Evolutionary conservation across 768 basidiomycete genomes (phyloP), one percentile per base, ranked within the genome.

Genomic region (Leccinum variicolor): DNA sequence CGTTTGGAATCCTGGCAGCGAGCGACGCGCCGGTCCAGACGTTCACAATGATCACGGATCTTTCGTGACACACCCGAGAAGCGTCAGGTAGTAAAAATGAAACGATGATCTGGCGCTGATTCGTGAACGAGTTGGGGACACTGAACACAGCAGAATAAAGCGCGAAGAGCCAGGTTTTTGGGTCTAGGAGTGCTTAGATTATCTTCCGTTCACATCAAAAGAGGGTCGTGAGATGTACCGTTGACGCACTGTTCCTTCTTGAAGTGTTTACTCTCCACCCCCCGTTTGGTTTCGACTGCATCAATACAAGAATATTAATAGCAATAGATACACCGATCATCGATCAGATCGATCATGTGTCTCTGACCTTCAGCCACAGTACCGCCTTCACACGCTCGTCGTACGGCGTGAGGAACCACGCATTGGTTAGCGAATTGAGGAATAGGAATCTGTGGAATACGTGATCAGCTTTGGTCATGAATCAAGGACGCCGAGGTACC

Each of bases 231-330:
- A 39, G 29, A n/a, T 14, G 14, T 2, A 19, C 26, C 26, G 1
- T 33, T 21, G 10, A 78, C 86, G 60, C 54, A 89, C 89, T 92
- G 90, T 39, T 89, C 86, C 53, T 78, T 82, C 74, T 92, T 92
- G 74, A 89, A 92, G 53, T 79, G 79, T 64, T 92, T 92, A 66
- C 89, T 91, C 72, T 91, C 90, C 10, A 90, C 81, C 29, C 90
- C 90, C 90, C 0, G 87, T 87, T 81, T 92, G 88, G 60, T 90
- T 90, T 70, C 76, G 21, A 11, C 19, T 6, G 15, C 39, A 13
- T 62, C 6, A 59, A 29, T 48, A 43, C 33, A 13, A 3, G 3
- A 5, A 11, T 31, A 31, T 31, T 31, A 21, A 31, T 31, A 3
- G 6, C 47, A 10, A 51, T 39, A 14, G 7, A 15, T 19, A 34